Percentiles rank a stretch among this genome's conserved stretches.
These are phyloP conservation scores for Pseudogymnoascus sp. DNA, from an alignment of 2,329 filamentous ascomycete genomes.

Conservation along the genomic window DNA sequence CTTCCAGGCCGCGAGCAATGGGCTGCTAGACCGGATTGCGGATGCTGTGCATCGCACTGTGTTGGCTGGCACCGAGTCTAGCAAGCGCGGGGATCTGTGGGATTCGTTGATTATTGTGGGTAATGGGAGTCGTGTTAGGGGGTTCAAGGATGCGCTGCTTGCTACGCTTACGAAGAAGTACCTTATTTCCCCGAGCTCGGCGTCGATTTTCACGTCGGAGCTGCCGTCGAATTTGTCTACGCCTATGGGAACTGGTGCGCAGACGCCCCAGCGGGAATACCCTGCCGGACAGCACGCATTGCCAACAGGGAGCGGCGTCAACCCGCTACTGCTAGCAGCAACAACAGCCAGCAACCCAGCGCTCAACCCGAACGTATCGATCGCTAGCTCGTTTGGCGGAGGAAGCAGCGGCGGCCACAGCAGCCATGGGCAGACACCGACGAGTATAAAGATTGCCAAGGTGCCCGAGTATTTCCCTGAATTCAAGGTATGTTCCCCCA, in stretches of 20 bases:
- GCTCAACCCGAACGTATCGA: conserved; percentile 30
- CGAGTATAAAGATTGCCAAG: conserved; percentile 55
- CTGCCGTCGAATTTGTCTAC: conserved; percentile 90
- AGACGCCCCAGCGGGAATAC: conserved; percentile 60
- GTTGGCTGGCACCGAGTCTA: conserved; percentile 72
- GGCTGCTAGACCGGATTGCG: conserved; percentile 74
- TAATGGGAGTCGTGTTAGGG: conserved; percentile 64
- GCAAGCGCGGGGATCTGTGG: conserved; percentile 81
- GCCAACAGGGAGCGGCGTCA: conserved; percentile 59
- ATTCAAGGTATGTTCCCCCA: conserved; percentile 44
- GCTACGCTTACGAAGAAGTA: conserved; percentile 73
- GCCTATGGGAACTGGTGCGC: conserved; percentile 79
- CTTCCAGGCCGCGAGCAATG: conserved; percentile 59
- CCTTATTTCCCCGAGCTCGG: conserved; percentile 82
- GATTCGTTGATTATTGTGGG: conserved; percentile 87
- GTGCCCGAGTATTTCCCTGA: conserved; percentile 66
- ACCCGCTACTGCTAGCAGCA: conserved; percentile 84
- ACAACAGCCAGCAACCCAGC: conserved; percentile 52
- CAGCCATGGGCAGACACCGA: conserved; percentile 59
- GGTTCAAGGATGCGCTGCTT: conserved; percentile 83
- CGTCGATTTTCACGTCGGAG: conserved; percentile 95
- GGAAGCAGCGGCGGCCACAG: conserved; percentile 45
- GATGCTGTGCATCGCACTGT: conserved; percentile 77
- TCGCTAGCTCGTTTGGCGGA: conserved; percentile 24
- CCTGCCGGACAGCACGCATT: conserved; percentile 43